These are phyloP conservation scores for Cladophialophora yegresii DNA, from an alignment of 2,329 filamentous ascomycete genomes.

Conservation along the genomic window DNA sequence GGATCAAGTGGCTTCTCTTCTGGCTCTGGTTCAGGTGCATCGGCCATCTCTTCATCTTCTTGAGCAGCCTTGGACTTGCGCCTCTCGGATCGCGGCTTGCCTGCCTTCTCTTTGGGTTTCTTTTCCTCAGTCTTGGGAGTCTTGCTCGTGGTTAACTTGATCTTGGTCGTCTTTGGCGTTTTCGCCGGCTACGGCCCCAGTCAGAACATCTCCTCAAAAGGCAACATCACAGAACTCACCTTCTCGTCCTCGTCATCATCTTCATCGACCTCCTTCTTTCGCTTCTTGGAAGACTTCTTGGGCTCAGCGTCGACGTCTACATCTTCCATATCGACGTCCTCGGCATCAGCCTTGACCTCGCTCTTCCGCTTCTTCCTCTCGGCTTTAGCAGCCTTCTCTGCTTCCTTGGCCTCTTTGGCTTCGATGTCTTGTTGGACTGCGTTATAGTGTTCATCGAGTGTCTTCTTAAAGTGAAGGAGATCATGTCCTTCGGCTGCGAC, in stretches of 20 bases:
- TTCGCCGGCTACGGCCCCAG: conserved; percentile 56
- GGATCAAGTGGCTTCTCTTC: conserved; percentile 57
- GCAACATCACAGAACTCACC: conserved; percentile 48
- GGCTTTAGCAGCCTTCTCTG: conserved; percentile 59
- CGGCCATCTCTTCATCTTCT: conserved; percentile 60
- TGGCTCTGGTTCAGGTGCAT: conserved; percentile 52
- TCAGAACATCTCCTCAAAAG: conserved; percentile 15
- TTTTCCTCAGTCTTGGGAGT: conserved; percentile 55
- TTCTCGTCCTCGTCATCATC: conserved; percentile 75
- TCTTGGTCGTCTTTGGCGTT: conserved; percentile 65
- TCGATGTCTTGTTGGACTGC: conserved; percentile 60
- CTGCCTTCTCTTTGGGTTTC: conserved; percentile 58
- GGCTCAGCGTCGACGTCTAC: conserved; percentile 56
- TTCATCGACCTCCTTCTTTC: conserved; percentile 69
- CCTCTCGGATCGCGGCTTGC: conserved; percentile 59
- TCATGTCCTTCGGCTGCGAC: conserved; percentile 77
- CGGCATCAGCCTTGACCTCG: conserved; percentile 46
- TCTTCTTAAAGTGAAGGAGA: conserved; percentile 77
- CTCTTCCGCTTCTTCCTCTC: conserved; percentile 54
- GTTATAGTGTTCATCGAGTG: conserved; percentile 64
- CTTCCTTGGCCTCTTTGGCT: conserved; percentile 66
- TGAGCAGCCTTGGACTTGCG: conserved; percentile 59
- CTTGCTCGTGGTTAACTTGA: conserved; percentile 60
- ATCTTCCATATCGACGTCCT: conserved; percentile 52
- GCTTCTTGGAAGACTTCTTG: conserved; percentile 68